Base-by-base conservation (phyloP, 352 stramenopile species). In the Phytophthora chlamydospora region DNA sequence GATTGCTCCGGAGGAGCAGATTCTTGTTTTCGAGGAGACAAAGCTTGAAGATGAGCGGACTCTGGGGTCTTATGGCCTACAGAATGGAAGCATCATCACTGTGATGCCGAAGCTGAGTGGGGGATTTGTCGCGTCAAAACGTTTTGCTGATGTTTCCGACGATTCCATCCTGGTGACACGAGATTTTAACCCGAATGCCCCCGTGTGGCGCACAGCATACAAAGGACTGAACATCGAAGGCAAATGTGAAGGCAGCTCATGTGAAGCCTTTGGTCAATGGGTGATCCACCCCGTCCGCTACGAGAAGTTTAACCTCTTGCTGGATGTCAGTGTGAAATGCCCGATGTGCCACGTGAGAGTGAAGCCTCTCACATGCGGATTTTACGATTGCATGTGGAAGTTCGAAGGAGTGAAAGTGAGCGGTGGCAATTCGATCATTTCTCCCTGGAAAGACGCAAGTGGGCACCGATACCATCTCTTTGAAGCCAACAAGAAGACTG, bases 331-430 rank as follows among this genome's bases (percentile, higher is more conserved):
- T 14, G 40, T 58, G 1, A 17, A 11, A 1, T 74, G 66, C 31
- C 66, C 66, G 24, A 35, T 52, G 6, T 74, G 66, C 34, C 17
- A 32, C 29, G 27, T 6, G 6, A 17, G 14, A 2, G 38, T 68
- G 6, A 42, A 60, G 2, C 53, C 66, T 0, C 17, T 58, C 13
- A 59, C 40, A 6, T 74, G 66, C 24, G 66, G 60, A 0, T 69
- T 74, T 41, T 74, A 74, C 32, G 34, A 70, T 16, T 74, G 49
- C 34, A 49, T 59, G 44, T 74, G 66, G 66, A 69, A 71, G 55
- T 74, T 56, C 21, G 66, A 74, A 40, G 66, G 53, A 13, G 51
- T 70, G 1, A 29, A 42, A 8, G 7, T 34, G 7, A 21, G 19
- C 2, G 46, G 64, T 43, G 34, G 42, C 0, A 24, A 16, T 7